Evolutionary conservation across 2,329 filamentous ascomycete species (phyloP).

Genomic region (Erysiphe pulchra): DNA sequence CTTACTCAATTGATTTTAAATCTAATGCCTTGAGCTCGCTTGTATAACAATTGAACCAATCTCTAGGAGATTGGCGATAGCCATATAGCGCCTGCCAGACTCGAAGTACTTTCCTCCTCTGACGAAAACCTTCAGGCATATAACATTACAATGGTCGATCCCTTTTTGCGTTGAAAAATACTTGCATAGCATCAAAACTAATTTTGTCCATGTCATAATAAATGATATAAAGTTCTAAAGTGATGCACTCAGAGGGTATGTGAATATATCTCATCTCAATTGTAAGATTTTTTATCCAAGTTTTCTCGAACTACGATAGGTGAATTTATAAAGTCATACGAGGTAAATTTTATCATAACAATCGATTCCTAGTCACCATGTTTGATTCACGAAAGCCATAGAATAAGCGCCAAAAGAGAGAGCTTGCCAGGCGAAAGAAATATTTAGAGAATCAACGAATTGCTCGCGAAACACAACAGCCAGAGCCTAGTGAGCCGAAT

Average conservation of each 20-base stretch:
- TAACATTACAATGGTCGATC: not conserved
- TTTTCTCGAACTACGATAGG: not conserved
- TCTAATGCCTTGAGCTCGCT: not conserved
- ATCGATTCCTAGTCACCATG: too few relatives aligned
- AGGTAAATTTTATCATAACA: too few relatives aligned
- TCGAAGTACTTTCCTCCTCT: not conserved
- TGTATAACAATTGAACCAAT: constrained; percentile 1
- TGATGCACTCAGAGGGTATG: not conserved
- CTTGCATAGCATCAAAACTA: not conserved
- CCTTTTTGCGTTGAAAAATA: not conserved
- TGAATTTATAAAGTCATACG: too few relatives aligned
- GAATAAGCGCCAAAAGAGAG: too few relatives aligned
- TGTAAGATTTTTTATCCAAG: not conserved
- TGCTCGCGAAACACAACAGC: too few relatives aligned
- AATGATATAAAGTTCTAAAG: not conserved
- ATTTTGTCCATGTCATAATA: not conserved
- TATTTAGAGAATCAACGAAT: too few relatives aligned
- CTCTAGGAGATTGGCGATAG: not conserved
- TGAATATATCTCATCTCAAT: not conserved
- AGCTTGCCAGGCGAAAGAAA: too few relatives aligned
- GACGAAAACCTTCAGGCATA: not conserved
- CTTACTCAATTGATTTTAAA: not conserved
- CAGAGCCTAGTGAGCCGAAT: too few relatives aligned
- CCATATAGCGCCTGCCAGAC: not conserved
- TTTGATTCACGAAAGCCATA: too few relatives aligned